A percentile compares a stretch with the other conserved stretches of the same genome.
These are phyloP conservation scores for Microcyclosporella mali DNA, from an alignment of 2,329 filamentous ascomycete species.

Conservation along the genomic window DNA sequence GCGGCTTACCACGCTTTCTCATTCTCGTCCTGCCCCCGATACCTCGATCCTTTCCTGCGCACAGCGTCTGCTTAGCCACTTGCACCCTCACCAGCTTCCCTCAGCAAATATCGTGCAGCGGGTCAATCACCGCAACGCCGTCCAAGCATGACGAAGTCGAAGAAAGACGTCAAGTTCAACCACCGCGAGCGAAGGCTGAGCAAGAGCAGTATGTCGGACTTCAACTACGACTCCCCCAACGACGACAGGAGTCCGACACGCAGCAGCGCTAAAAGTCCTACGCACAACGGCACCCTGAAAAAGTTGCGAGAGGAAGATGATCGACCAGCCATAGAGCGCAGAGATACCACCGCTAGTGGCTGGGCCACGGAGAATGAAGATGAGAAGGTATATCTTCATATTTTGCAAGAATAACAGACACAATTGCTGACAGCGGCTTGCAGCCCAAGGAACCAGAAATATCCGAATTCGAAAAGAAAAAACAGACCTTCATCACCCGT, in stretches of 20 bases:
- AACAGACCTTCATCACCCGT: conserved; percentile 92
- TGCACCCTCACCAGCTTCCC: no score
- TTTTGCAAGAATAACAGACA: no score
- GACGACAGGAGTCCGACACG: conserved; percentile 22
- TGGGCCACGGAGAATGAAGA: conserved; percentile 34
- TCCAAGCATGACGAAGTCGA: conserved; percentile 45
- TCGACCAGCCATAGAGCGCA: conserved; percentile 19
- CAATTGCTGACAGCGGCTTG: background rate
- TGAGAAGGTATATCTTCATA: conserved; percentile 17
- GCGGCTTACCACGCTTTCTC: no score
- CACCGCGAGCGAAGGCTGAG: conserved; percentile 51
- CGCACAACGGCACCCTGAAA: conserved; percentile 36
- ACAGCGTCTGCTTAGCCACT: no score
- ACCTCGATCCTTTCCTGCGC: no score
- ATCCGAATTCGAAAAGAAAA: conserved; percentile 94
- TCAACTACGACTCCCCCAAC: conserved; percentile 25
- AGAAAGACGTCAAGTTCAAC: conserved; percentile 57
- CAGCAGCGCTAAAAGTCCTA: conserved; percentile 49
- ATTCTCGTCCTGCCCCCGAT: no score
- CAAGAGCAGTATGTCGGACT: conserved; percentile 56
- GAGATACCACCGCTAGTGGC: conserved; percentile 26
- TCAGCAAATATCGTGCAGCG: no score
- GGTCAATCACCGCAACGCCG: no score
- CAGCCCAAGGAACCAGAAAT: conserved; percentile 17
- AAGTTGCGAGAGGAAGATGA: conserved; percentile 16